These are phyloP conservation scores for Phytophthora melonis DNA, from an alignment of 352 stramenopile species.

Conservation along the genomic window DNA sequence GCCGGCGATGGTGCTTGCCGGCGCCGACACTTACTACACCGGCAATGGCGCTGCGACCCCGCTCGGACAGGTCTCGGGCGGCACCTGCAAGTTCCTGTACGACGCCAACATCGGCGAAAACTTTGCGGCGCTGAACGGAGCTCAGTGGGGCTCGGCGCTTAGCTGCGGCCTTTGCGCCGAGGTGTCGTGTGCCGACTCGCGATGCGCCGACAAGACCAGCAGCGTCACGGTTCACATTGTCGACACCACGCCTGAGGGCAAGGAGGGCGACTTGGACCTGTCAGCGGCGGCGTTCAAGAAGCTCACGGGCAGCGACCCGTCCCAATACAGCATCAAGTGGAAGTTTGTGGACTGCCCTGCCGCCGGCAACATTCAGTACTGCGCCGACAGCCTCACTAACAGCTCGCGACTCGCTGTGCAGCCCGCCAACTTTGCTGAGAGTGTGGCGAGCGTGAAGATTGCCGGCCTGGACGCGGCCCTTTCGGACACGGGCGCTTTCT, in stretches of 20 bases:
- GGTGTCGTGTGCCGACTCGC: constrained; percentile 59
- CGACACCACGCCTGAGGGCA: constrained; percentile 72
- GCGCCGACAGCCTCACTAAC: constrained; percentile 49
- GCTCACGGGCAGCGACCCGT: constrained; percentile 47
- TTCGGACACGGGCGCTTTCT: constrained; percentile 61
- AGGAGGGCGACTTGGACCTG: constrained; percentile 57
- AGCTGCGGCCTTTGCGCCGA: constrained; percentile 75
- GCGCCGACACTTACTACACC: constrained; percentile 41
- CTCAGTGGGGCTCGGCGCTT: constrained; percentile 59
- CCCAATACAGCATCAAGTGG: constrained; percentile 53
- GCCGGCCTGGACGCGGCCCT: constrained; percentile 59
- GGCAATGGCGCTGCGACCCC: constrained; percentile 61
- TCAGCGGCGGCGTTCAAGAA: constrained; percentile 50
- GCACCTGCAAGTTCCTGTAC: constrained; percentile 76
- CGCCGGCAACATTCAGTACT: constrained; percentile 52
- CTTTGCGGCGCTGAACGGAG: constrained; percentile 68
- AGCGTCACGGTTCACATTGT: constrained; percentile 63
- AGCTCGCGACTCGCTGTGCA: constrained; percentile 54
- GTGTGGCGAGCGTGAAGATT: constrained; percentile 46
- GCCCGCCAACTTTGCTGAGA: constrained; percentile 42
- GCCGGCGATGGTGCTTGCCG: constrained; percentile 22
- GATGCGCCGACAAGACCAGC: constrained; percentile 48
- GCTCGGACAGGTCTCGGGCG: constrained; percentile 43
- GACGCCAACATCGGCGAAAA: constrained; percentile 48
- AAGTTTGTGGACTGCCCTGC: constrained; percentile 58